phyloP scores from a whole-genome alignment of 805 yeast species.

The Yamadazyma scolyti region DNA sequence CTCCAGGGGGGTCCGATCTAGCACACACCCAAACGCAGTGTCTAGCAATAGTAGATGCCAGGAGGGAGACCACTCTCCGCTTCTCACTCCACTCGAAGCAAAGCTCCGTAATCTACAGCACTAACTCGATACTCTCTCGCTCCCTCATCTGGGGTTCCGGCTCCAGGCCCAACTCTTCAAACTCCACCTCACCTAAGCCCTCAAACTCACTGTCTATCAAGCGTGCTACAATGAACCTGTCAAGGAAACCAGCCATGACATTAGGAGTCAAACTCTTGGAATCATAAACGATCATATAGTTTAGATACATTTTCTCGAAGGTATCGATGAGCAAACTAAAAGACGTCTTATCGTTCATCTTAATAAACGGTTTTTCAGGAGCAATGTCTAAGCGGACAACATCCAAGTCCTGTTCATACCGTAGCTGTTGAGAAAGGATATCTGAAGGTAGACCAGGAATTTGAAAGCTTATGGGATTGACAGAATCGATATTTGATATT shows the following conservation, averaged over 20 bases:
- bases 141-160: slow-evolving; percentile 11
- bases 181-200: slow-evolving; percentile 15
- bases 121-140: slow-evolving; percentile 26
- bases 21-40: too few species aligned
- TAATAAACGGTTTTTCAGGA: slow-evolving; percentile 20
- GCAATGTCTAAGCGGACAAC: slow-evolving; percentile 12
- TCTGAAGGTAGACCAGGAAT: slow-evolving; percentile 13
- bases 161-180: too few species aligned
- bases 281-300: slow-evolving; percentile 27
- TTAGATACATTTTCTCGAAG: slow-evolving; percentile 36
- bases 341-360: slow-evolving; percentile 28
- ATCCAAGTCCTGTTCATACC: slow-evolving; percentile 16
- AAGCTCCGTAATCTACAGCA: slow-evolving; percentile 15
- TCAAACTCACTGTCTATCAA: slow-evolving; percentile 26
- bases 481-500: too few species aligned
- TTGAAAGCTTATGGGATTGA: slow-evolving; percentile 17
- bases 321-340: slow-evolving; percentile 29
- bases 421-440: slow-evolving; percentile 21
- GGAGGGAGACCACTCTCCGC: too few species aligned
- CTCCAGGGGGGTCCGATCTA: too few species aligned
- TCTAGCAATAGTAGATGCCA: too few species aligned
- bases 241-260: slow-evolving; percentile 33
- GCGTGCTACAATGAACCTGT: slow-evolving; percentile 30
- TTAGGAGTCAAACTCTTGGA: slow-evolving; percentile 6
- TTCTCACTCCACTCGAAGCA: too few species aligned